phyloP scores from a whole-genome alignment of 148 eudicot genomes.

The Camellia lanceoleosa region DNA sequence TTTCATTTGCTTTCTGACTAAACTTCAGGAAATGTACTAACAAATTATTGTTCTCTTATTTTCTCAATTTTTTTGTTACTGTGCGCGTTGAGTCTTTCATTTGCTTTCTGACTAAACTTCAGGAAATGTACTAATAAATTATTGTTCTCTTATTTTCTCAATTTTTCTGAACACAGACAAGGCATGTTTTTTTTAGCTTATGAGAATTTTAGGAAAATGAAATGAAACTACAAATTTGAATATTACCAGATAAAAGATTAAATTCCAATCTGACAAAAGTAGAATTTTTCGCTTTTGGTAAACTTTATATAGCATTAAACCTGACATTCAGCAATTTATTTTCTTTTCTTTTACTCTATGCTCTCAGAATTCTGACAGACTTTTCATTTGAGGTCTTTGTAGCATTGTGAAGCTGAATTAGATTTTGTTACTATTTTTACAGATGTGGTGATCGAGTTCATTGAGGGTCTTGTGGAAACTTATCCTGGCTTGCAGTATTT shows the following conservation, averaged over 20 bases:
- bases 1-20: background rate
- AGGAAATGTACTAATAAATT: background rate
- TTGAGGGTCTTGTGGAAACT: slow-evolving; percentile 92
- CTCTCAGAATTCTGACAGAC: background rate
- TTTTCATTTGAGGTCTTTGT: background rate
- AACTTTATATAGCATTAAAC: background rate
- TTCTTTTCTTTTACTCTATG: background rate
- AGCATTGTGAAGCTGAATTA: background rate
- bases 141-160: background rate
- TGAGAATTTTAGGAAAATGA: background rate
- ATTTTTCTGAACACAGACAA: background rate
- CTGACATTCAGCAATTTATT: background rate
- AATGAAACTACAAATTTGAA: background rate
- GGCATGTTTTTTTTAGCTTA: background rate
- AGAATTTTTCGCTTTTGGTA: background rate
- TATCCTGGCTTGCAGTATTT: slow-evolving; percentile 91
- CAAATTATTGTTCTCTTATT: background rate
- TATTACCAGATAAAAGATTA: background rate
- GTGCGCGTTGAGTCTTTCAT: too few relatives aligned
- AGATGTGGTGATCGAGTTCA: slow-evolving; percentile 95
- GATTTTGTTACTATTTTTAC: slow-evolving; percentile 18
- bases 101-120: background rate
- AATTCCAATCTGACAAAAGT: background rate
- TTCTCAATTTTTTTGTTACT: background rate
- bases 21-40: background rate